phyloP scores from a whole-genome alignment of 495 filamentous ascomycete species.

The Xeromyces bisporus region DNA sequence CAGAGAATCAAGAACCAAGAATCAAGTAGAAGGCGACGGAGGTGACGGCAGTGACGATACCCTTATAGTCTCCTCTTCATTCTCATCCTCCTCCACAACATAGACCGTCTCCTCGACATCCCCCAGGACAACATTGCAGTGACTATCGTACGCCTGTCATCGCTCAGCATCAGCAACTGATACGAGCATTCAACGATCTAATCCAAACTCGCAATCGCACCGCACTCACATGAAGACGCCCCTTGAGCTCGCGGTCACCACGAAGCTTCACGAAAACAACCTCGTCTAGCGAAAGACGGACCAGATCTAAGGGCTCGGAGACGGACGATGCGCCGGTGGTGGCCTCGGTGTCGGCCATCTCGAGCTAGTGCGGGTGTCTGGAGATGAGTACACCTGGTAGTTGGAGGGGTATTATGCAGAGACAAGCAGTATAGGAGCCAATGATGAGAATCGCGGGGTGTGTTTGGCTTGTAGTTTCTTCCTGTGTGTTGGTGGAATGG shows the following conservation, averaged over 20 bases:
- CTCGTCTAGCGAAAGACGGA: constrained; percentile 85
- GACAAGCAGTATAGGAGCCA: too few species aligned
- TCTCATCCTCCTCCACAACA: constrained; percentile 65
- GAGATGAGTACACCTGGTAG: too few species aligned
- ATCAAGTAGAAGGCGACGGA: too few species aligned
- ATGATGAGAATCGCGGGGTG: too few species aligned
- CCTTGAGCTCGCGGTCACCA: constrained; percentile 89
- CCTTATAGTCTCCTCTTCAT: constrained; percentile 55
- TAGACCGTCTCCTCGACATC: constrained; percentile 98
- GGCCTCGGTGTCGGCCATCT: constrained; percentile 62
- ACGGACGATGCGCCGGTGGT: constrained; percentile 41
- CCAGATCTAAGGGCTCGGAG: constrained; percentile 83
- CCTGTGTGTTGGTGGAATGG: too few species aligned
- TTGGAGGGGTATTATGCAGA: too few species aligned
- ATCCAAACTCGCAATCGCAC: too few species aligned
- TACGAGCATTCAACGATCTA: not conserved
- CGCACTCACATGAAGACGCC: constrained; percentile 67
- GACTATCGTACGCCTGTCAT: constrained; percentile 82
- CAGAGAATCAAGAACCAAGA: too few species aligned
- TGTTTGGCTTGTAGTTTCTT: too few species aligned
- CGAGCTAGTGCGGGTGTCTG: too few species aligned
- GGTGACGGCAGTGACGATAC: constrained; percentile 27
- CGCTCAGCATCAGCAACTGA: constrained; percentile 7
- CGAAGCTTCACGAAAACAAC: constrained; percentile 92
- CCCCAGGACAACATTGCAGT: constrained; percentile 95